Evolutionary conservation across 148 eudicot species (phyloP), one percentile per base, ranked within the genome.

Genomic region (Tetragonia tetragonoides): DNA sequence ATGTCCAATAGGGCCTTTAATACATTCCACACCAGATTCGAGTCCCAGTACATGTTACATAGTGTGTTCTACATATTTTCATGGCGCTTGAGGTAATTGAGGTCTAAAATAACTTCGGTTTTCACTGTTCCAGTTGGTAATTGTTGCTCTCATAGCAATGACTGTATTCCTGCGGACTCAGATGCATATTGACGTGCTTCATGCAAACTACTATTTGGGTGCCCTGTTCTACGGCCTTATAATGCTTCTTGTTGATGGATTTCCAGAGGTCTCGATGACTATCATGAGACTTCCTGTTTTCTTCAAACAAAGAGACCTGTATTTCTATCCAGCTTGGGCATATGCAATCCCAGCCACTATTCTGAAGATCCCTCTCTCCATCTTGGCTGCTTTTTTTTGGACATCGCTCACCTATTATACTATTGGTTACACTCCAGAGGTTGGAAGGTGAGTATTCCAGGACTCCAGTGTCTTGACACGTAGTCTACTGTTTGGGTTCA

Each of bases 271-370:
- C 49, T 42, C 88, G 37, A 81, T 94, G 90, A 92, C 93, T 46
- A 73, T 90, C 77, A 84, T 79, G 77, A 90, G 93, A 74, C 95
- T 92, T 78, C 82, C 86, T 42, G 81, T 85, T 61, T 92, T 92
- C 85, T 92, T 87, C 83, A 94, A 92, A 83, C 97, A 94, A 76
- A 89, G 97, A 79, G 97, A 92, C 39, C 81, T 92, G 82, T 81
- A 76, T 75, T 89, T 90, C 62, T 94, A 89, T 64, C 98, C 98
- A 23, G 90, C 95, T 21, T 94, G 98, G 97, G 90, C 98, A 10
- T 92, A 89, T 80, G 89, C 97, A 61, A 87, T 94, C 60, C 92
- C 98, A 34, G 87, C 92, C 34, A 74, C 85, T 61, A 83, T 92
- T 78, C 79, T 90, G 46, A 94, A 94, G 84, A 79, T 94, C 76